A percentile compares a stretch with the other conserved stretches of the same genome.
These are phyloP conservation scores for Dictyostelium brefeldianum DNA, from an alignment of 78 protist genomes.

Conservation along the genomic window DNA sequence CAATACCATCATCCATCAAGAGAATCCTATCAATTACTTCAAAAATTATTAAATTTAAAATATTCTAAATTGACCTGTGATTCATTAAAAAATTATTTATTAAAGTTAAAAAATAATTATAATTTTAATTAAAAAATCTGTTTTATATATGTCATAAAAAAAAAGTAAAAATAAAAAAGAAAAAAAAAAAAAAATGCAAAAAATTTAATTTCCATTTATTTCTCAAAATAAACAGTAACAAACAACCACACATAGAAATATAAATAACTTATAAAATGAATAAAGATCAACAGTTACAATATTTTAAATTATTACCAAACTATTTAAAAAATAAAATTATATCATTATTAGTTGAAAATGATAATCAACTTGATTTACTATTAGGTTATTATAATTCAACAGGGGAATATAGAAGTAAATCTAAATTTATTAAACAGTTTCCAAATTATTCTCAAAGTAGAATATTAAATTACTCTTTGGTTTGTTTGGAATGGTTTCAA, in stretches of 20 bases:
- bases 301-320: not conserved
- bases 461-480: not conserved
- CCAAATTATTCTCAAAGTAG: too few relatives aligned
- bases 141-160: too few relatives aligned
- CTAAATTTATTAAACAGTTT: not conserved
- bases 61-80: not conserved
- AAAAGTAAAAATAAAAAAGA: not conserved
- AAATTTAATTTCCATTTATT: too few relatives aligned
- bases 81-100: conserved; percentile 8
- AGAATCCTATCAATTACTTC: conserved; percentile 36
- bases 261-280: too few relatives aligned
- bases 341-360: not conserved
- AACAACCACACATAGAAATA: too few relatives aligned
- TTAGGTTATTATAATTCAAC: not conserved
- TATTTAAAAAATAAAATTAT: not conserved
- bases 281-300: too few relatives aligned
- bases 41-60: conserved; percentile 49
- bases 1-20: conserved; percentile 59
- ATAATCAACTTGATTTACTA: not conserved
- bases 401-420: not conserved
- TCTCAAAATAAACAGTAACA: too few relatives aligned
- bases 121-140: not conserved
- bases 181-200: not conserved
- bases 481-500: not conserved
- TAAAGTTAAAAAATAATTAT: conserved; percentile 11